Conservation (phyloP, 495 filamentous ascomycete species). For the Schizothecium vesticola region DNA sequence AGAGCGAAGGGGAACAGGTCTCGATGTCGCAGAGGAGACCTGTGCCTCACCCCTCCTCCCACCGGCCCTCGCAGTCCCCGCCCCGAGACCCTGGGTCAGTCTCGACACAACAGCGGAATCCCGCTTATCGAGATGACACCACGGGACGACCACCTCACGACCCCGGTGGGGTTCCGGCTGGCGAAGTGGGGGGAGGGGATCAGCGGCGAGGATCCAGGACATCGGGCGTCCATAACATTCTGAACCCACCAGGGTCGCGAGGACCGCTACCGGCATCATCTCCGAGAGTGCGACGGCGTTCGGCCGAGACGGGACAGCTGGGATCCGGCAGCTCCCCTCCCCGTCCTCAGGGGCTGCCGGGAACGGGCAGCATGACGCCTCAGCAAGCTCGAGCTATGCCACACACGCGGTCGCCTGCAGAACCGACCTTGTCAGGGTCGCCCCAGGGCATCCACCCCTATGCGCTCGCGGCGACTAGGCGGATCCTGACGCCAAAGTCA, state of each 20-base stretch:
- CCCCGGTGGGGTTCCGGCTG: slow-evolving; percentile 20
- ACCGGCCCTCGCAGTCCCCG: slow-evolving; percentile 28
- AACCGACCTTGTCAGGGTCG: slow-evolving; percentile 30
- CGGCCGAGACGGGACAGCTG: slow-evolving; percentile 17
- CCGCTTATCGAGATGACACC: slow-evolving; percentile 22
- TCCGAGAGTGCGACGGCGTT: slow-evolving; percentile 14
- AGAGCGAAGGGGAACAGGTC: slow-evolving; percentile 52
- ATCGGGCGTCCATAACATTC: slow-evolving; percentile 47
- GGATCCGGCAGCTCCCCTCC: slow-evolving; percentile 28
- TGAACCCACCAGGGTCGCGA: slow-evolving; percentile 42
- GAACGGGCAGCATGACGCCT: slow-evolving; percentile 25
- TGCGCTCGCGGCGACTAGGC: slow-evolving; percentile 37
- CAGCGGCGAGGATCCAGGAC: slow-evolving; percentile 36
- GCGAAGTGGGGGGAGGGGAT: slow-evolving; percentile 28
- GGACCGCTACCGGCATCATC: slow-evolving; percentile 17
- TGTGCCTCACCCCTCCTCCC: slow-evolving; percentile 45
- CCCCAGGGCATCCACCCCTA: slow-evolving; percentile 37
- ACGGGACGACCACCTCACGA: slow-evolving; percentile 27
- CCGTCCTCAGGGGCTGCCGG: slow-evolving; percentile 25
- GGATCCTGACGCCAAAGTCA: slow-evolving; percentile 61
- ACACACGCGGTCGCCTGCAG: slow-evolving; percentile 25
- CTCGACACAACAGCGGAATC: slow-evolving; percentile 21
- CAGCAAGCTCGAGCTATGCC: slow-evolving; percentile 21
- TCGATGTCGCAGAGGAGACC: slow-evolving; percentile 56
- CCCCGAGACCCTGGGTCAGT: slow-evolving; percentile 23